Evolutionary conservation across 225 moss, liverwort and hornwort genomes (phyloP).

Genomic region (Sphagnum tenellum): DNA sequence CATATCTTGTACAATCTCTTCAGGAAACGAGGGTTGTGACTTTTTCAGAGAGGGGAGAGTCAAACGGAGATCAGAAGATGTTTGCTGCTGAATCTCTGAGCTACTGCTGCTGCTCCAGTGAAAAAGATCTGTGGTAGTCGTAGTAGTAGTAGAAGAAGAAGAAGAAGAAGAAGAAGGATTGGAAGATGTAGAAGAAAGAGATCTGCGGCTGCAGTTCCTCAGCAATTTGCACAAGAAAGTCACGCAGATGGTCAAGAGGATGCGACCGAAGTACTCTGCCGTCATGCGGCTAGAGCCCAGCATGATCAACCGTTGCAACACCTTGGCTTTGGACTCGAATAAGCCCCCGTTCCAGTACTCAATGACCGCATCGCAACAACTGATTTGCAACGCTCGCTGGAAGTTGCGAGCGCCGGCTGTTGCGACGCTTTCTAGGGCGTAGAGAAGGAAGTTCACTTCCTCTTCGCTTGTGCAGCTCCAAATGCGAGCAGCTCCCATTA

Average conservation of each 20-base stretch:
- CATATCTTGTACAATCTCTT: conserved; percentile 45
- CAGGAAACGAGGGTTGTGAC: conserved; percentile 21
- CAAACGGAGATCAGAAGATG: too few species aligned
- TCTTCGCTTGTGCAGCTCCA: conserved; percentile 42
- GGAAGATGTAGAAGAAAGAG: too few species aligned
- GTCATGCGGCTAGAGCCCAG: conserved; percentile 40
- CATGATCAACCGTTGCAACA: conserved; percentile 27
- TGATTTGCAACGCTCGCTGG: conserved; percentile 44
- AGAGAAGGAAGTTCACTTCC: conserved; percentile 37
- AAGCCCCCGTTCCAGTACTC: conserved; percentile 42
- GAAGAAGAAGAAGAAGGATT: too few species aligned
- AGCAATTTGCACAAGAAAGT: conserved; percentile 30
- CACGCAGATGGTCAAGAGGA: conserved; percentile 43
- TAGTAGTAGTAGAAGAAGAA: too few species aligned
- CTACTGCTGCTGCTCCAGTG: too few species aligned
- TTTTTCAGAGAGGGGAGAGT: conserved; percentile 7
- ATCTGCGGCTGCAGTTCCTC: too few species aligned
- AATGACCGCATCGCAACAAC: conserved; percentile 44
- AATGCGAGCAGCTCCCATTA: conserved; percentile 52
- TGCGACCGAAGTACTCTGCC: conserved; percentile 37
- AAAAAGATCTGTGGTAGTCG: too few species aligned
- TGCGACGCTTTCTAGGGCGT: conserved; percentile 40
- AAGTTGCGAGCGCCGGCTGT: conserved; percentile 37
- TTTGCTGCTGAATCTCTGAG: too few species aligned
- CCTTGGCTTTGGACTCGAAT: conserved; percentile 37